A percentile compares a stretch with the other conserved stretches of the same genome.
Conservation (phyloP, 768 basidiomycete species). For the Boletus subcaerulescens region DNA sequence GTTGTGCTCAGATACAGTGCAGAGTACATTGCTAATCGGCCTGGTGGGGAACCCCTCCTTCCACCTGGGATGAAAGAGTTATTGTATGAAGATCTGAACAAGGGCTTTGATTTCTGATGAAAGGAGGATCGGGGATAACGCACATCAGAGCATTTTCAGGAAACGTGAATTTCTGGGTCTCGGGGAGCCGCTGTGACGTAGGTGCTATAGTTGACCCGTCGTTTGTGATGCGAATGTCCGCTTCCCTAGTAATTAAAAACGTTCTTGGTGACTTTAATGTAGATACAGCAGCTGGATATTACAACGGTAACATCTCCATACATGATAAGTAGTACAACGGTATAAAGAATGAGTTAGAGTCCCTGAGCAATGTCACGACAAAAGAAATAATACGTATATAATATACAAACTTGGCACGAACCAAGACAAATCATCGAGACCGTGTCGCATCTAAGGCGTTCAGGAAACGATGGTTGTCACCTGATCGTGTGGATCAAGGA, state of each 20-base stretch:
- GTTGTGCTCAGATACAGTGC: background rate
- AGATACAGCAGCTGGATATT: constrained; percentile 26
- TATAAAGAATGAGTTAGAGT: constrained; percentile 11
- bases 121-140: background rate
- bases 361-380: constrained; percentile 4
- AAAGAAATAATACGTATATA: background rate
- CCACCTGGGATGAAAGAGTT: constrained; percentile 90
- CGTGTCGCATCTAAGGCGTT: constrained; percentile 1
- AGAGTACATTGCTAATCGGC: constrained; percentile 50
- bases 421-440: background rate
- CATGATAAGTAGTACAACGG: constrained; percentile 6
- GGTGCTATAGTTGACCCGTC: too few relatives aligned
- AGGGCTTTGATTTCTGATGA: constrained; percentile 62
- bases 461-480: background rate
- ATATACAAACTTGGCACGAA: background rate
- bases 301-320: constrained; percentile 7
- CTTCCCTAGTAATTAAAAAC: background rate
- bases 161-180: too few relatives aligned
- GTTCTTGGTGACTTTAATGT: constrained; percentile 1
- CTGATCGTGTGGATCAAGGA: background rate
- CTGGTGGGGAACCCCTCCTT: constrained; percentile 61
- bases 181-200: too few relatives aligned
- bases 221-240: background rate
- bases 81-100: constrained; percentile 82
- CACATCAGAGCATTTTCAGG: background rate